Conservation (phyloP, 1,284 basidiomycete genomes). For the Ceratobasidium sp. region DNA sequence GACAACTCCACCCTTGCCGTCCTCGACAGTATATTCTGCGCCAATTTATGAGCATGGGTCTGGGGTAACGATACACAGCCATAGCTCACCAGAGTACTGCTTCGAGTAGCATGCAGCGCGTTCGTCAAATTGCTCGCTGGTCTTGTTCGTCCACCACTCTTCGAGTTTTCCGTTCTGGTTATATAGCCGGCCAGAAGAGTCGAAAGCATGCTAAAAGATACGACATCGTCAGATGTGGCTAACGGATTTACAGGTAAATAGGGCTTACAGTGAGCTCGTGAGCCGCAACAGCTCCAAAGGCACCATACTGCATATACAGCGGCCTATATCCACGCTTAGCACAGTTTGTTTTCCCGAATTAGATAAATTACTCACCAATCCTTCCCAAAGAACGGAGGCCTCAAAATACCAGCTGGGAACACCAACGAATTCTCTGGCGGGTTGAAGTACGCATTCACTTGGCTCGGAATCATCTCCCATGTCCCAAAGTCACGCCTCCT, state of each 20-base stretch:
- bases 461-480: slow-evolving; percentile 93
- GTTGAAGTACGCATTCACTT: slow-evolving; percentile 85
- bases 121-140: slow-evolving; percentile 85
- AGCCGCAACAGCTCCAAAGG: slow-evolving; percentile 89
- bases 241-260: slow-evolving; percentile 26
- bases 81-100: slow-evolving; percentile 80
- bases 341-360: slow-evolving; percentile 27
- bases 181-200: slow-evolving; percentile 88
- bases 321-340: slow-evolving; percentile 67
- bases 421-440: slow-evolving; percentile 87
- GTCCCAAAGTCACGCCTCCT: slow-evolving; percentile 75
- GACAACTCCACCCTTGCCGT: slow-evolving; percentile 85
- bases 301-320: slow-evolving; percentile 89
- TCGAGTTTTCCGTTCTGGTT: slow-evolving; percentile 86
- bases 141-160: slow-evolving; percentile 88
- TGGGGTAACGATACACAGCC: slow-evolving; percentile 17
- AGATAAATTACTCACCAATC: slow-evolving; percentile 73
- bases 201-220: slow-evolving; percentile 84
- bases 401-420: slow-evolving; percentile 96
- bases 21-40: slow-evolving; percentile 82
- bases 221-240: not conserved
- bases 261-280: slow-evolving; percentile 84
- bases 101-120: slow-evolving; percentile 89
- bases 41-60: not conserved
- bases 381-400: slow-evolving; percentile 90